Base-by-base conservation (phyloP, 2,329 filamentous ascomycete species). In the Xylaria sp. region DNA sequence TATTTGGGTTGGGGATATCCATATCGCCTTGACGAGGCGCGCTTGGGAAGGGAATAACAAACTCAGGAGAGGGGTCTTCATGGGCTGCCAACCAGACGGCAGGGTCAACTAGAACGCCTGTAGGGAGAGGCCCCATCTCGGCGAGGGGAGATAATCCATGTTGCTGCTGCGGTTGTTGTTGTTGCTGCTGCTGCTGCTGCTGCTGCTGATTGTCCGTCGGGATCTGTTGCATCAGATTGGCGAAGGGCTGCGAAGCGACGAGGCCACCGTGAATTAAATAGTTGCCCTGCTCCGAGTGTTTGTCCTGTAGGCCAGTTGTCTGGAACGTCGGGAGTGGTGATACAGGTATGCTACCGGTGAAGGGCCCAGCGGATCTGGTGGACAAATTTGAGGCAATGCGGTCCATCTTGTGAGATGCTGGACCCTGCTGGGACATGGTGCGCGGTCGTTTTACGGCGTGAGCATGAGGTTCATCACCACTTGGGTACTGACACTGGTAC, bases 321-420 rank as follows among this genome's bases (percentile, higher is more conserved):
- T 76, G 75, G 41, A 74, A 74, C 58, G 73, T 74, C 23, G 78
- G 73, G 50, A 78, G 79, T 39, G 80, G 79, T 2, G 81, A 78
- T 71, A 82, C 77, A 64, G 78, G 78, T 56, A 76, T 76, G 41
- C 76, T 78, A 73, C 72, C 76, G 68, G 77, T 77, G 64, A 84
- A 84, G 44, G 83, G 81, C 56, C 80, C 77, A 48, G 76, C 81
- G 34, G 80, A 78, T 59, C 75, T 77, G 32, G 82, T 80, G 10
- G 83, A 83, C 39, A 80, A 78, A 72, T 79, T 82, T 48, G 84
- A 86, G 15, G 78, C 76, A 63, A 79, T 82, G 65, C 84, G 83
- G 73, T 81, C 79, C 84, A 86, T 86, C 70, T 78, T 77, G 37
- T 81, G 78, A 1, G 80, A 77, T 9, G 76, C 70, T 13, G 77